Base-by-base conservation (phyloP, 306 rosid species). In the Abrus pulchellus region DNA sequence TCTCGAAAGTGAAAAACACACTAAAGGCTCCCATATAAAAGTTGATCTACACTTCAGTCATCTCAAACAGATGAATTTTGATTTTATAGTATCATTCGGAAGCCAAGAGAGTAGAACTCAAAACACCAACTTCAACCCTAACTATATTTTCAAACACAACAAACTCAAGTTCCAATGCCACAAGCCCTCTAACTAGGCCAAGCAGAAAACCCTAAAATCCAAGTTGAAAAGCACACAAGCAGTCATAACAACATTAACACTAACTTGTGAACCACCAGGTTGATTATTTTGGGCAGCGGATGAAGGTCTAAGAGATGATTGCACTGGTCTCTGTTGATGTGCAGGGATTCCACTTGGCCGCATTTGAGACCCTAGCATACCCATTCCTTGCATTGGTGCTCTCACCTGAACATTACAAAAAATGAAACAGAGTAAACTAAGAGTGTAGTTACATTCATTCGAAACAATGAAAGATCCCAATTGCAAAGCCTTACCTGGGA, bases 281-380 rank as follows among this genome's bases (percentile, higher is more conserved):
- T 85, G 97, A 82, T 9, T 86, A 85, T 13, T 85, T 56, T 89
- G 87, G 1, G 88, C 49, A 79, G 98, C 27, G 2, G 67, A 72
- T 1, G 85, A 90, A 2, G 97, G 91, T 79, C 99, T 89, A 53
- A 90, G 89, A 83, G 97, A 83, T 4, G 99, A 71, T 63, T 91
- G 97, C 28, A 87, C 82, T 1, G 96, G 94, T 66, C 99, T 86
- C 81, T 88, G 99, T 71, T 83, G 89, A 84, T 86, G 97, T 1
- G 85, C 50, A 5, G 91, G 79, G 34, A 90, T 78, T 71, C 92
- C 97, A 41, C 86, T 83, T 0, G 97, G 88, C 66, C 94, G 90
- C 90, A 95, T 86, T 87, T 90, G 98, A 28, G 99, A 83, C 45
- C 99, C 99, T 87, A 93, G 64, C 90, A 89, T 88, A 50, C 98